Conservation (phyloP, 202 grass and related monocot genomes). For the Carex arenaria region DNA sequence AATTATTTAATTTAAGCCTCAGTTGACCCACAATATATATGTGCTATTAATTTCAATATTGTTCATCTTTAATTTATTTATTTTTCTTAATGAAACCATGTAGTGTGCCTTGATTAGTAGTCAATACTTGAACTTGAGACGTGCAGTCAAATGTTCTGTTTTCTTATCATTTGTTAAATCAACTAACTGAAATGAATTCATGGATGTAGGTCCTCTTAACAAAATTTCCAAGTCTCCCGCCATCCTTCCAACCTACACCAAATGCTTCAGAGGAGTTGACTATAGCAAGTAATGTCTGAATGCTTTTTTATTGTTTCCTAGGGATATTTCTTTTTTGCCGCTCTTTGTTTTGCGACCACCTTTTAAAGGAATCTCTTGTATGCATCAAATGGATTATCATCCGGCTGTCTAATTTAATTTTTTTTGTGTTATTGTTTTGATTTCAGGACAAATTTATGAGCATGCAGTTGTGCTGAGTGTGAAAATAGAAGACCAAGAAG, state of each 20-base stretch:
- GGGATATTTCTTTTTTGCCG: background rate
- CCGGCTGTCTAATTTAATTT: constrained; percentile 9
- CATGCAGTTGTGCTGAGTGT: constrained; percentile 70
- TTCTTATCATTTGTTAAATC: background rate
- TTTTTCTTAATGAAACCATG: background rate
- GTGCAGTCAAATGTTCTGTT: background rate
- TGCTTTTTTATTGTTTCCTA: background rate
- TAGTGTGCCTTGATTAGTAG: background rate
- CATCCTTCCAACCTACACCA: constrained; percentile 68
- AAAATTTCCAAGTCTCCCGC: constrained; percentile 87
- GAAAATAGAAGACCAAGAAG: constrained; percentile 49
- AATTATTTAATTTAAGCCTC: background rate
- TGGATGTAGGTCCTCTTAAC: constrained; percentile 71
- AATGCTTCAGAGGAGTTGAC: constrained; percentile 73
- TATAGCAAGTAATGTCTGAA: constrained; percentile 54
- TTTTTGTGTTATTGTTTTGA: background rate
- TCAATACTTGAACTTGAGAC: background rate
- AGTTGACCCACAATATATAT: background rate
- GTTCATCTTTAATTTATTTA: background rate
- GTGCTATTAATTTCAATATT: background rate
- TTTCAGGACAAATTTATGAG: constrained; percentile 66
- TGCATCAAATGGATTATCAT: background rate
- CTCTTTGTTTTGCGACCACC: background rate
- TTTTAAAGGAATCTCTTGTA: background rate
- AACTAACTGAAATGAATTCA: background rate